Base-by-base conservation (phyloP, 2,329 filamentous ascomycete species). In the Ilyonectria destructans region DNA sequence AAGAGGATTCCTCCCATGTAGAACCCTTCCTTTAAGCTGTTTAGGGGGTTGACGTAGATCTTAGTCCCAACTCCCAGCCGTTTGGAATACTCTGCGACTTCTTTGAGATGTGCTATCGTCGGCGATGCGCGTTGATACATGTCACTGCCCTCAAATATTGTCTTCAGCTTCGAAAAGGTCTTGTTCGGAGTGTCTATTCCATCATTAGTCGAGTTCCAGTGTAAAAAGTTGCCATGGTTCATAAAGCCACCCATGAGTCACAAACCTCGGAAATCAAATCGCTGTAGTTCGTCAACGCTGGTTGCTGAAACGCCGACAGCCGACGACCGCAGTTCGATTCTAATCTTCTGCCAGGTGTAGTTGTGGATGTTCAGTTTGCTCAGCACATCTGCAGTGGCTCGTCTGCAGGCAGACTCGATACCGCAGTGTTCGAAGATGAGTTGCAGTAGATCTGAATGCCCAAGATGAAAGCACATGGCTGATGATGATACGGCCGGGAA, bases 381-480 rank as follows among this genome's bases (percentile, higher is more conserved):
- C 46, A 99, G 84, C 1, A 92, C 89, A 69, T 97, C 94, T 65
- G 97, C 96, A 0, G 94, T 92, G 6, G 89, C 86, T 10, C 91
- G 87, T 46, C 94, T 88, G 59, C 92, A 90, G 3, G 89, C 85
- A 7, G 86, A 79, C 43, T 92, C 92, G 45, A 99, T 92, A 17
- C 94, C 90, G 77, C 95, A 98, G 75, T 93, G 93, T 61, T 97
- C 94, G 79, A 98, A 93, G n/a, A 98, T 92, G 21, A 94, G 86
- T 62, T 96, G 92, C 12, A 99, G 83, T 3, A 99, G 85, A 78
- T 95, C 92, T 0, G 94, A 94, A 78, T 99, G 96, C 56, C 96
- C 96, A 40, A 99, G 81, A 71, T 97, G 91, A 74, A 98, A 97
- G 77, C 93, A 97, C 90, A 98, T 94, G 29, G 90, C 89, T 2